Base-by-base conservation (phyloP, 1,139 yeast genomes). In the Suhomyces maxii region DNA sequence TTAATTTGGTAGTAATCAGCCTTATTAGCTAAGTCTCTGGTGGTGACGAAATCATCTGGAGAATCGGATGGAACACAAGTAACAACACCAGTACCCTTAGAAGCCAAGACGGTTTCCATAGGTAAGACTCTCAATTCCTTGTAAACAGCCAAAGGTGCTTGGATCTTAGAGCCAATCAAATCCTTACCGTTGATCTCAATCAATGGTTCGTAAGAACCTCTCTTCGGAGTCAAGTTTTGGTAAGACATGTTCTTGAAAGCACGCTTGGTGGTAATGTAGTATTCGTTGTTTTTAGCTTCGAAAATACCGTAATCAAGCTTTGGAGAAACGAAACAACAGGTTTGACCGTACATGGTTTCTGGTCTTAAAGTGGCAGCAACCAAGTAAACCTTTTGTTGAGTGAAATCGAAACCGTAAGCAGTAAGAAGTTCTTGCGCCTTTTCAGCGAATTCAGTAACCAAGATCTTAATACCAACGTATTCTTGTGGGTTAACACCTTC, bases 281-380 rank as follows among this genome's bases (percentile, higher is more conserved):
- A 89, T 56, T 81, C 81, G 44, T 71, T 72, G 57, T 87, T 83
- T 52, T 95, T 95, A 48, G 91, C 95, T 64, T 89, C 89, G 65
- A 88, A 95, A 44, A 93, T 69, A 64, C 99, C 99, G 63, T 95
- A 93, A 45, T 80, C 82, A 60, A 93, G 88, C 74, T 89, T 90
- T 62, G 98, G 97, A 40, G 97, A 89, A 31, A 93, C 98, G 61
- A 93, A 95, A 78, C 98, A 91, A 77, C 97, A 89, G 3, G 97
- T 87, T 76, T 95, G 99, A 54, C 98, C 99, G 63, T 91, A 91
- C 97, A 95, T 89, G 57, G 99, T 93, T 74, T 93, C 99, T 34
- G 99, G 97, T 75, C 99, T 86, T 60, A 95, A 82, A 57, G 99
- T 93, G 34, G 99, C 99, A 51, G 99, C 99, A 45, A 95, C 90